Conservation (phyloP, 176 grass and related monocot species). For the Oropetium thomaeum region DNA sequence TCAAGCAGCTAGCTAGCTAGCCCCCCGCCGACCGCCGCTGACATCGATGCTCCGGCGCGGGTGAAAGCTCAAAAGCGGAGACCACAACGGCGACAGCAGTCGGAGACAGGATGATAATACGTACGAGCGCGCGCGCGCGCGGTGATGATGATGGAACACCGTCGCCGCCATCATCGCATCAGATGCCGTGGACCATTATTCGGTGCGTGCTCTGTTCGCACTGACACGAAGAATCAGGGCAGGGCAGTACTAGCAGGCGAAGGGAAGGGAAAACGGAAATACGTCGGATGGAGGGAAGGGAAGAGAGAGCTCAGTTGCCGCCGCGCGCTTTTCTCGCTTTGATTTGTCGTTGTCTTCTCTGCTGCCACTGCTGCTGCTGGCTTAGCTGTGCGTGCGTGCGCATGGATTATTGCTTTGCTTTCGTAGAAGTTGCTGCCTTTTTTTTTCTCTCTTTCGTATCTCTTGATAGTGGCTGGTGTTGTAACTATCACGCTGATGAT, state of each 20-base stretch:
- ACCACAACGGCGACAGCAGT: too few species aligned
- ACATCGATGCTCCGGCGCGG: neutral
- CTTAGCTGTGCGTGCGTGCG: neutral
- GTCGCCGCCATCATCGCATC: neutral
- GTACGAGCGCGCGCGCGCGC: neutral
- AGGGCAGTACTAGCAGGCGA: too few species aligned
- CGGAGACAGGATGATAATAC: neutral
- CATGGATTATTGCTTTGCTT: constrained; percentile 37
- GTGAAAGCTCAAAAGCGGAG: too few species aligned
- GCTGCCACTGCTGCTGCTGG: neutral
- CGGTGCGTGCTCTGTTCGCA: constrained; percentile 20
- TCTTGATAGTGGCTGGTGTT: constrained; percentile 24
- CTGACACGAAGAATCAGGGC: constrained; percentile 26
- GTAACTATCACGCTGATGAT: constrained; percentile 47
- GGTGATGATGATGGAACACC: neutral
- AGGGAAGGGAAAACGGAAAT: constrained; percentile 17
- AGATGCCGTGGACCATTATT: neutral
- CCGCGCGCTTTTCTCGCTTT: neutral
- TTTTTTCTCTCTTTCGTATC: constrained; percentile 4
- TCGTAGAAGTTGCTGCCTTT: constrained; percentile 17
- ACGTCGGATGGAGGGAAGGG: neutral
- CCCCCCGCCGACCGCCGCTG: neutral
- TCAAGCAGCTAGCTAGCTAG: constrained; percentile 29
- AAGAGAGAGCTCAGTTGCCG: constrained; percentile 19
- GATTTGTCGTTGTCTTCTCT: neutral